Conservation (phyloP, 2,329 filamentous ascomycete species). For the Eurotiales sp. region DNA sequence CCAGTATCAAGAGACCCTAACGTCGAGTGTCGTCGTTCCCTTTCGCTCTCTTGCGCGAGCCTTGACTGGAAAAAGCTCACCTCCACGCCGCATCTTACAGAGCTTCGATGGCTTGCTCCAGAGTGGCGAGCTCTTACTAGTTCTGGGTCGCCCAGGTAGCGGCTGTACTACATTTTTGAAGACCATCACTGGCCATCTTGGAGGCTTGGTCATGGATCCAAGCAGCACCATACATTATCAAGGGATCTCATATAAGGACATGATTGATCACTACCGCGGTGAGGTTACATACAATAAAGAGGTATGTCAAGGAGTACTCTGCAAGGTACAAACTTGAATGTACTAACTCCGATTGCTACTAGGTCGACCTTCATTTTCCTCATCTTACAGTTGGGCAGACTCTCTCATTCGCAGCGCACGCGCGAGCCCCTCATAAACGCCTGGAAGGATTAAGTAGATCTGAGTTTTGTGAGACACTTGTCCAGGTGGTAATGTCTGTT, state of each 20-base stretch:
- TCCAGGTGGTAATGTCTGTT: slow-evolving; percentile 43
- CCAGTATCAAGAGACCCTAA: slow-evolving; percentile 65
- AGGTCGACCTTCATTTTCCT: slow-evolving; percentile 66
- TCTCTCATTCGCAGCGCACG: slow-evolving; percentile 69
- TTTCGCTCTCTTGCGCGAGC: slow-evolving; percentile 52
- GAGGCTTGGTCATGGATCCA: slow-evolving; percentile 69
- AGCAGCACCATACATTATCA: slow-evolving; percentile 78
- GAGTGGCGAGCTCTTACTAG: slow-evolving; percentile 49
- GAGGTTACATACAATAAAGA: slow-evolving; percentile 51
- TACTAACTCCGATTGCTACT: not conserved
- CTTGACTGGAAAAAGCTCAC: not conserved
- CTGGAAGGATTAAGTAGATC: slow-evolving; percentile 21
- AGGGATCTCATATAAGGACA: slow-evolving; percentile 60
- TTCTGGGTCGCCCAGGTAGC: slow-evolving; percentile 47
- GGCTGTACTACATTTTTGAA: slow-evolving; percentile 54
- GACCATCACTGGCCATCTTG: slow-evolving; percentile 73
- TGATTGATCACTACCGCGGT: slow-evolving; percentile 59
- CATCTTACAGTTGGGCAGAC: slow-evolving; percentile 73
- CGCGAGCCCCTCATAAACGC: slow-evolving; percentile 45
- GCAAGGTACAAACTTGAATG: not conserved
- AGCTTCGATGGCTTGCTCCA: slow-evolving; percentile 52
- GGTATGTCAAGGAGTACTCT: slow-evolving; percentile 34
- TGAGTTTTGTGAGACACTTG: slow-evolving; percentile 39
- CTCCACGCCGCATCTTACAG: slow-evolving; percentile 42
- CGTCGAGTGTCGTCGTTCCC: slow-evolving; percentile 55